These are phyloP conservation scores for Echria macrotheca DNA, from an alignment of 495 filamentous ascomycete species.

Conservation along the genomic window DNA sequence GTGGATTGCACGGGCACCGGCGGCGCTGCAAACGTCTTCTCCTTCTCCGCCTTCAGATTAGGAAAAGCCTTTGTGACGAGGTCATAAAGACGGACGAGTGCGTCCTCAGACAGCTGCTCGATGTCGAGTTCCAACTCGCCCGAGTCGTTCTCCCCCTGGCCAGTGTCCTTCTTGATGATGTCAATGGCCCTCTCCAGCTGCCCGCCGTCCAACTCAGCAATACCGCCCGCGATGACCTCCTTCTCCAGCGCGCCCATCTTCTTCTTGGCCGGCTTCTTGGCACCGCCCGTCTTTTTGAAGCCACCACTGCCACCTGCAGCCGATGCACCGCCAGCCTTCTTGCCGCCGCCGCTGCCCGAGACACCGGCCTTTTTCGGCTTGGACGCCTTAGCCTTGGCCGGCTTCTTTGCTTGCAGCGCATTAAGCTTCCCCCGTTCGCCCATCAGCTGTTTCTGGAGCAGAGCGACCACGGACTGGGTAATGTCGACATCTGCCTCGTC, in stretches of 20 bases:
- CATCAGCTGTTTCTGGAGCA: constrained; percentile 45
- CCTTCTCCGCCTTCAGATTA: constrained; percentile 38
- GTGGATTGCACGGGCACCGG: constrained; percentile 29
- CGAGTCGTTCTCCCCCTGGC: constrained; percentile 69
- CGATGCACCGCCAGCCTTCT: constrained; percentile 32
- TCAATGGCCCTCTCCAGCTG: constrained; percentile 75
- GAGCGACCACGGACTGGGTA: constrained; percentile 40
- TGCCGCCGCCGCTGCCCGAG: constrained; percentile 16
- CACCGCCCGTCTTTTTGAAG: constrained; percentile 40
- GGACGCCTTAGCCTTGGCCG: constrained; percentile 32
- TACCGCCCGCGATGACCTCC: constrained; percentile 76
- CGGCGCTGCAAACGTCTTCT: constrained; percentile 20
- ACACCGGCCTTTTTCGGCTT: constrained; percentile 33
- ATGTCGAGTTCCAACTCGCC: constrained; percentile 91
- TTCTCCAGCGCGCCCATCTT: constrained; percentile 69
- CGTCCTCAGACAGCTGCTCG: constrained; percentile 69
- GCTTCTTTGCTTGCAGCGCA: constrained; percentile 30
- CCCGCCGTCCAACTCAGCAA: constrained; percentile 64
- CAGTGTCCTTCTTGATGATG: constrained; percentile 85
- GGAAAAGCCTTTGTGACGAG: constrained; percentile 68
- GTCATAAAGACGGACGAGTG: constrained; percentile 68
- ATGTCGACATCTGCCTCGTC: constrained; percentile 57
- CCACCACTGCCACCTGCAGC: constrained; percentile 19
- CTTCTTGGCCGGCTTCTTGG: constrained; percentile 47
- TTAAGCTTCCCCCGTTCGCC: constrained; percentile 43